phyloP scores from a whole-genome alignment of 2,329 filamentous ascomycete genomes.

The Stemphylium lycopersici region DNA sequence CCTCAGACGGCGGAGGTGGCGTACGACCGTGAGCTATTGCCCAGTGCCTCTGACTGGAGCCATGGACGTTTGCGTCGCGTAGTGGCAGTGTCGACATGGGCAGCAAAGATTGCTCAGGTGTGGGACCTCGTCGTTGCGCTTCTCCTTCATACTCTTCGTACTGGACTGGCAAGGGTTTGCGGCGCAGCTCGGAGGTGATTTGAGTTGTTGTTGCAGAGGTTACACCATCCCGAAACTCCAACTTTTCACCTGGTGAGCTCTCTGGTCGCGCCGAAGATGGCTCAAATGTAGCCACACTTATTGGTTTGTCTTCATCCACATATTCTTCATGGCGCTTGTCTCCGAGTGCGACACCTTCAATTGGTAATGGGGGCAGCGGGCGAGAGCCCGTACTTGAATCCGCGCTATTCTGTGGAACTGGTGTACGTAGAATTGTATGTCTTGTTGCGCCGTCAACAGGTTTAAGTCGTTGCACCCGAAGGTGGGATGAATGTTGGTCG shows the following conservation, averaged over 20 bases:
- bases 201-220: neutral
- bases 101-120: neutral
- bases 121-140: too few species aligned
- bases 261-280: neutral
- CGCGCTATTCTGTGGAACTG: neutral
- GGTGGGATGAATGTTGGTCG: constrained; percentile 22
- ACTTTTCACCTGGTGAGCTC: neutral
- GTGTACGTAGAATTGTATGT: neutral
- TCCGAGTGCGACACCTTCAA: constrained; percentile 4
- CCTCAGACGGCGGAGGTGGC: constrained; percentile 3
- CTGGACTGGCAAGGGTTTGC: neutral
- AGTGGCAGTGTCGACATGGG: neutral
- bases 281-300: too few species aligned
- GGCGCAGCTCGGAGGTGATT: neutral
- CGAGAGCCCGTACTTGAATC: constrained; percentile 5
- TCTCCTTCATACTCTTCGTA: too few species aligned
- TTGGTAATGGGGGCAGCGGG: constrained; percentile 21
- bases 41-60: neutral
- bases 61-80: neutral
- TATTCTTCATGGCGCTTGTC: neutral
- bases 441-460: neutral
- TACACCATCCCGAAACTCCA: neutral
- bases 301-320: too few species aligned
- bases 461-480: constrained; percentile 21
- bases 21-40: neutral